Evolutionary conservation across 2,329 filamentous ascomycete genomes (phyloP).

Genomic region (Sclerotinia trifoliorum): DNA sequence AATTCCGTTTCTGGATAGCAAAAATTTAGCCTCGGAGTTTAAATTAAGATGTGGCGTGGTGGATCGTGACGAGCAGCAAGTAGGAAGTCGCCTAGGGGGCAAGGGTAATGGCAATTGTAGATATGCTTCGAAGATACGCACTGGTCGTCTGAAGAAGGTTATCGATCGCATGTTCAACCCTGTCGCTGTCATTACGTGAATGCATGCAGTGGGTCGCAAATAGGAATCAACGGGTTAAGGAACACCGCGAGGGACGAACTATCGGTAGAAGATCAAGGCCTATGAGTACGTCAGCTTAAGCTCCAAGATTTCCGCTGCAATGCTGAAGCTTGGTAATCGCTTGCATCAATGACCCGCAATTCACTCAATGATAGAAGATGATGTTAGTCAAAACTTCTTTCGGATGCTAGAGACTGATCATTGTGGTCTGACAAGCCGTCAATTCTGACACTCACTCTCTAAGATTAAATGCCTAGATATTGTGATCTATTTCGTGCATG

Average conservation of each 20-base stretch:
- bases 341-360: neutral
- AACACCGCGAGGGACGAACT: neutral
- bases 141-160: neutral
- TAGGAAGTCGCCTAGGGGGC: neutral
- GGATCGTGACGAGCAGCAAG: conserved; percentile 3
- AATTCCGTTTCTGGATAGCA: conserved; percentile 3
- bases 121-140: neutral
- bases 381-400: neutral
- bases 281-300: neutral
- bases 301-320: neutral
- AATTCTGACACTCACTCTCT: neutral
- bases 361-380: neutral
- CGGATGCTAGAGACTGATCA: neutral
- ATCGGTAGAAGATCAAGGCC: neutral
- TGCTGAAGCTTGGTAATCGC: neutral
- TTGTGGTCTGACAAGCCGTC: neutral
- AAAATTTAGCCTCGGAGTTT: neutral
- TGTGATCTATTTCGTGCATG: neutral
- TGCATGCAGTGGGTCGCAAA: neutral
- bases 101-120: neutral
- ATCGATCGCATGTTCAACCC: neutral
- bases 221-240: neutral
- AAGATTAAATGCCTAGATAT: neutral
- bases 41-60: neutral
- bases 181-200: neutral